Base-by-base conservation (phyloP, 2,329 filamentous ascomycete species). In the Dactylella cylindrospora region DNA sequence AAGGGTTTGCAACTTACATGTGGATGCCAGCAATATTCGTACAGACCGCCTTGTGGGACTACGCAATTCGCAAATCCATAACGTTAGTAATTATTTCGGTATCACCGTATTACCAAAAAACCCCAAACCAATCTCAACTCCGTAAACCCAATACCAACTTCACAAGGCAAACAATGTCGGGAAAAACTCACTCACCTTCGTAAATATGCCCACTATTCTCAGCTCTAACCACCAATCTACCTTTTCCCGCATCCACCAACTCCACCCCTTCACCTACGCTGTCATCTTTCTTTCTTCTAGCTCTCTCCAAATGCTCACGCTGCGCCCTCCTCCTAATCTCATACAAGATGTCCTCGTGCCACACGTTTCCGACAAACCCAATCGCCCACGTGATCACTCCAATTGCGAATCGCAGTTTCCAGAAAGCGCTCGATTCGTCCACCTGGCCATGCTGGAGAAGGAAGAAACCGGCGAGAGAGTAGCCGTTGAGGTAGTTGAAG, bases 341-440 rank as follows among this genome's bases (percentile, higher is more conserved):
- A 55, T 91, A 86, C 52, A 98, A 79, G 68, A 89, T 85, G 70
- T 93, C 88, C 72, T 98, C 93, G 70, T 95, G 88, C 72, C 84
- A 88, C 70, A 93, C 88, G 73, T 96, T 97, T 26, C 80, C 84
- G 12, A 83, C 75, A 55, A 96, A 81, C 0, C 88, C 89, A 59
- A 86, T 74, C 64, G 83, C 81, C 77, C 93, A 97, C 49, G 95
- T 70, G 17, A 81, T 77, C 25, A 94, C 75, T 1, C 93, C 91
- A 12, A 84, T 47, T 3, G 73, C 73, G 70, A 84, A 82, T 68
- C 78, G 79, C 17, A 71, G 65, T 10, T 71, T 70, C 44, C 71
- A 74, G 5, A 70, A 67, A 73, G 73, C 51, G 74, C 74, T 64
- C 59, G 29, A 53, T 68, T 60, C 23, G 1, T 43, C 10, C 3